Percentiles rank a stretch among this genome's conserved stretches.
phyloP scores from a whole-genome alignment of 1,139 yeast genomes.

The Yamadazyma atlantica region DNA sequence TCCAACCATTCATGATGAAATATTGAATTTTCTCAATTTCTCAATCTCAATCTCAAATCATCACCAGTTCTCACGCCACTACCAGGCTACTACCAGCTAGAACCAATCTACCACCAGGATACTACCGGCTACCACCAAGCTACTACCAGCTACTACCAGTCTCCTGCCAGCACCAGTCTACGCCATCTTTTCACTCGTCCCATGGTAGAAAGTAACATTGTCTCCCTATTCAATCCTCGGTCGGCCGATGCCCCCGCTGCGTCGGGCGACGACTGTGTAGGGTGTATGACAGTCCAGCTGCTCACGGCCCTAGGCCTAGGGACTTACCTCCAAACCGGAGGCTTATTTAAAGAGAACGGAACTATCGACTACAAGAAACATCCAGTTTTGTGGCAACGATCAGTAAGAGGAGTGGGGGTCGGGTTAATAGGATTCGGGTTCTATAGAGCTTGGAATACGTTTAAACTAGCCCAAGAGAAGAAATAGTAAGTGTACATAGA shows the following conservation, averaged over 20 bases:
- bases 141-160: no score
- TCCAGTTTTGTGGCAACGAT: constrained; percentile 45
- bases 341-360: constrained; percentile 36
- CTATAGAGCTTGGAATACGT: constrained; percentile 26
- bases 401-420: constrained; percentile 34
- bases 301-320: constrained; percentile 37
- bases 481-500: no score
- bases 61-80: no score
- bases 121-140: no score
- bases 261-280: constrained; percentile 29
- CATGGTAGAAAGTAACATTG: background rate
- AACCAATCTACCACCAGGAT: no score
- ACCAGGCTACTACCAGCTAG: no score
- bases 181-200: no score
- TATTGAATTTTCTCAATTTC: no score
- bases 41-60: no score
- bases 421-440: constrained; percentile 39
- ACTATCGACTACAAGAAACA: constrained; percentile 33
- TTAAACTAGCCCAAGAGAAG: background rate
- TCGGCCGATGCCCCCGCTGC: background rate
- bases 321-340: constrained; percentile 27
- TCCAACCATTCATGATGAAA: no score
- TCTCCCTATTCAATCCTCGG: background rate
- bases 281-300: constrained; percentile 44
- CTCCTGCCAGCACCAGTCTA: no score